Evolutionary conservation across 768 basidiomycete genomes (phyloP).

Genomic region (Lentinula lateritia): DNA sequence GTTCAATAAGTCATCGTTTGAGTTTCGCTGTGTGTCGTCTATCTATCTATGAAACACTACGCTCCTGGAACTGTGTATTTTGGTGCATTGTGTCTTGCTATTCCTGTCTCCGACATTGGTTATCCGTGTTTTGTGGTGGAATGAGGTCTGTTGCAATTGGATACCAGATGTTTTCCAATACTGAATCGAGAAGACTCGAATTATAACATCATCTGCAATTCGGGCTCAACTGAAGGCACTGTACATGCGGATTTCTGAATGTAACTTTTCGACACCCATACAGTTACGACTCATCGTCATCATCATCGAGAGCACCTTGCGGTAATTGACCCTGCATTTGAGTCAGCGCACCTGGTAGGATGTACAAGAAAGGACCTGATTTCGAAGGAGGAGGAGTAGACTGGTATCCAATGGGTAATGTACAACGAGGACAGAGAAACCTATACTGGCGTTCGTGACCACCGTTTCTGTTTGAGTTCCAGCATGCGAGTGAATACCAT

Average conservation of each 20-base stretch:
- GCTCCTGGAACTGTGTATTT: too few relatives aligned
- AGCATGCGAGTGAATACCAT: neutral
- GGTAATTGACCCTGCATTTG: slow-evolving; percentile 86
- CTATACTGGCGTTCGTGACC: slow-evolving; percentile 75
- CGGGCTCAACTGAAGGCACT: too few relatives aligned
- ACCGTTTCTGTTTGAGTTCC: slow-evolving; percentile 35
- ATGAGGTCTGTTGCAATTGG: too few relatives aligned
- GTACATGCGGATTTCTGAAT: neutral
- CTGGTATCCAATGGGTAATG: slow-evolving; percentile 72
- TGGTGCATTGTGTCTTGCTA: too few relatives aligned
- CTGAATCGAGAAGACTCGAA: too few relatives aligned
- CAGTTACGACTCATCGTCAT: slow-evolving; percentile 35
- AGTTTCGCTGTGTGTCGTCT: neutral
- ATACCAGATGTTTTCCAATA: too few relatives aligned
- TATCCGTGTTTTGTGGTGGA: too few relatives aligned
- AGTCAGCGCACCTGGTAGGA: slow-evolving; percentile 78
- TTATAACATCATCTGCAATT: too few relatives aligned
- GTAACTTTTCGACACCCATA: neutral
- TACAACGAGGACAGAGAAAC: slow-evolving; percentile 66
- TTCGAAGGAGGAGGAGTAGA: slow-evolving; percentile 70
- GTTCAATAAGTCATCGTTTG: neutral
- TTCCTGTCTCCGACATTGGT: too few relatives aligned
- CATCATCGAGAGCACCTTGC: slow-evolving; percentile 71
- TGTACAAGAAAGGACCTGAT: slow-evolving; percentile 73
- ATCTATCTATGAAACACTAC: too few relatives aligned